Evolutionary conservation across 495 filamentous ascomycete genomes (phyloP), one percentile per base, ranked within the genome.

Genomic region (Hyphodiscus hymeniophilus): DNA sequence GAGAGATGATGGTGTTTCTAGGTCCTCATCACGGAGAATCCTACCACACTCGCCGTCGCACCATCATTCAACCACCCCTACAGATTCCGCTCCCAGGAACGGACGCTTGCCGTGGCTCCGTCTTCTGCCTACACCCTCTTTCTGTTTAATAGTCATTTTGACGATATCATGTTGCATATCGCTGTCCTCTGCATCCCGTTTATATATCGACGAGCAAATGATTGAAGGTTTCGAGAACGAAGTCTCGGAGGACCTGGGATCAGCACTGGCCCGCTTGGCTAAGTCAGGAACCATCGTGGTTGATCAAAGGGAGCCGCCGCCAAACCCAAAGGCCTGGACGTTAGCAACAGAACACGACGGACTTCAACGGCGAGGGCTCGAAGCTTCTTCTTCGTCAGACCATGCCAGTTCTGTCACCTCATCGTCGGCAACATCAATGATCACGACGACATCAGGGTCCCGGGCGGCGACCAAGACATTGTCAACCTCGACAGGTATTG

Each of bases 121-220:
- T 50, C 50, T 46, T 47, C 18, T n/a, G 23, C 34, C 28, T 26
- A 43, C 22, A 4, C n/a, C 22, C 13, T 12, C 43, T 23, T 20
- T 58, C 24, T n/a, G 42, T 10, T 39, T 44, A 15, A 35, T 44
- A 10, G 33, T 48, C 21, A 47, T 55, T 15, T 18, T 49, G n/a
- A 28, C 45, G 8, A 22, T 44, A 34, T 28, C 51, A 41, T 58
- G 51, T 33, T 53, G 36, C 28, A 20, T 52, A 7, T 43, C 53
- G 0, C 32, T 56, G 6, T 31, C 52, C 3, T 44, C 52, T 3
- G 57, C 53, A 35, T 32, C 34, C 3, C 16, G n/a, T 7, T 15
- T 48, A 17, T 49, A 45, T 23, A 50, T 59, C 16, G 41, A 48
- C 18, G 56, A 55, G 46, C 45, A 52, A 38, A 55, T 59, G 56